phyloP scores from a whole-genome alignment of 148 eudicot species.

The Fagopyrum tataricum region DNA sequence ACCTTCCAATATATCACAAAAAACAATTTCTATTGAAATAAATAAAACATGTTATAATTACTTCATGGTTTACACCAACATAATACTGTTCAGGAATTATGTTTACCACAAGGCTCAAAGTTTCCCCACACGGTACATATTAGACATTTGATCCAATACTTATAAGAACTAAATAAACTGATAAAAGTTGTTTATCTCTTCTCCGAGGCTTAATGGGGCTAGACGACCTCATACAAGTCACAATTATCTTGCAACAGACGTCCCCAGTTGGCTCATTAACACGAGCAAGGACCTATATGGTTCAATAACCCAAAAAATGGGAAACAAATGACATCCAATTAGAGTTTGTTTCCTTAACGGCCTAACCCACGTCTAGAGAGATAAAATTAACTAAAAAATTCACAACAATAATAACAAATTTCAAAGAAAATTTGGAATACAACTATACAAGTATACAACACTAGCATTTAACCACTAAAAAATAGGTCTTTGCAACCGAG shows the following conservation, averaged over 20 bases:
- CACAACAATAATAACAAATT: no score
- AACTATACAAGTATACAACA: no score
- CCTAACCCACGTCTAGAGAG: background rate
- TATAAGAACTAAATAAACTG: no score
- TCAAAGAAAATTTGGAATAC: no score
- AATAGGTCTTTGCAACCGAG: background rate
- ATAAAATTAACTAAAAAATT: background rate
- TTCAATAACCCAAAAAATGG: background rate
- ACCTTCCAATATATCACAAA: background rate
- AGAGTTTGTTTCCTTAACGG: background rate
- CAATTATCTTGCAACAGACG: background rate
- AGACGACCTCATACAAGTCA: background rate
- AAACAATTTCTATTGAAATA: background rate
- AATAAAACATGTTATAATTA: no score
- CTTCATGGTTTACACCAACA: no score
- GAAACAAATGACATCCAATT: background rate
- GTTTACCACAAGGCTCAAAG: background rate
- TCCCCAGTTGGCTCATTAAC: background rate
- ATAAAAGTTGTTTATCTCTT: no score
- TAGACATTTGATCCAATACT: background rate
- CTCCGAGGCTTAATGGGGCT: background rate
- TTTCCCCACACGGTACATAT: background rate
- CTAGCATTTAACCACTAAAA: no score
- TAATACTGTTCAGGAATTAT: no score
- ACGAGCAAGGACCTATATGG: background rate